phyloP scores from a whole-genome alignment of 169 alveolate genomes.

The Condylostoma magnum region DNA sequence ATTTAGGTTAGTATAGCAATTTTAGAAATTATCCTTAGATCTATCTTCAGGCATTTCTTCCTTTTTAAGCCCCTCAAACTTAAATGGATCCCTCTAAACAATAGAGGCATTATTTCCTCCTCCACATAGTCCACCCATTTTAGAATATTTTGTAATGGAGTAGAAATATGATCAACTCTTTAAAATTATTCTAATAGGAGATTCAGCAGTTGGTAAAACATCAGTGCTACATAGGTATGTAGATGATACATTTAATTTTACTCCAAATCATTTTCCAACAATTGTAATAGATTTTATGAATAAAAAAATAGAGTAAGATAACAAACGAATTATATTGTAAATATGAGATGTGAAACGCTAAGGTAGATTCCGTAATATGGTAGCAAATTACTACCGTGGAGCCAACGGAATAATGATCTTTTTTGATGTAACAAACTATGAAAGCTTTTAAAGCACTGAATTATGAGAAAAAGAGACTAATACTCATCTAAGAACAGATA shows the following conservation, averaged over 20 bases:
- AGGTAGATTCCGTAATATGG: slow-evolving; percentile 67
- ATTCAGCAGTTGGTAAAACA: slow-evolving; percentile 47
- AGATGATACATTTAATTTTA: not conserved
- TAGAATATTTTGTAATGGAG: too few species aligned
- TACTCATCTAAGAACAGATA: slow-evolving; percentile 59
- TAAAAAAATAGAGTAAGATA: not conserved
- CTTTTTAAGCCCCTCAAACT: too few species aligned
- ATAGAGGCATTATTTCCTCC: too few species aligned
- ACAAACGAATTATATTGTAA: slow-evolving; percentile 54
- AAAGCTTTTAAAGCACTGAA: slow-evolving; percentile 51
- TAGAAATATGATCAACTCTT: too few species aligned
- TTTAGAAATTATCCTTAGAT: too few species aligned
- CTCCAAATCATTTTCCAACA: not conserved
- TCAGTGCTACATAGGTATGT: not conserved
- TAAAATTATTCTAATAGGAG: slow-evolving; percentile 35
- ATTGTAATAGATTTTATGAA: not conserved
- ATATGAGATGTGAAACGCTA: slow-evolving; percentile 83
- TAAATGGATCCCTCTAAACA: too few species aligned
- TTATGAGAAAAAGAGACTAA: slow-evolving; percentile 55
- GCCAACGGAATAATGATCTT: slow-evolving; percentile 74
- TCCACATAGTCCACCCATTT: too few species aligned
- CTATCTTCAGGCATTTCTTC: too few species aligned
- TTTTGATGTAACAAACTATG: slow-evolving; percentile 65
- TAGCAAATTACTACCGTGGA: slow-evolving; percentile 61
- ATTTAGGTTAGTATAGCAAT: too few species aligned